Percentiles rank a stretch among this genome's conserved stretches.
Conservation (phyloP, 768 basidiomycete genomes). For the Xanthoconium purpureum region DNA sequence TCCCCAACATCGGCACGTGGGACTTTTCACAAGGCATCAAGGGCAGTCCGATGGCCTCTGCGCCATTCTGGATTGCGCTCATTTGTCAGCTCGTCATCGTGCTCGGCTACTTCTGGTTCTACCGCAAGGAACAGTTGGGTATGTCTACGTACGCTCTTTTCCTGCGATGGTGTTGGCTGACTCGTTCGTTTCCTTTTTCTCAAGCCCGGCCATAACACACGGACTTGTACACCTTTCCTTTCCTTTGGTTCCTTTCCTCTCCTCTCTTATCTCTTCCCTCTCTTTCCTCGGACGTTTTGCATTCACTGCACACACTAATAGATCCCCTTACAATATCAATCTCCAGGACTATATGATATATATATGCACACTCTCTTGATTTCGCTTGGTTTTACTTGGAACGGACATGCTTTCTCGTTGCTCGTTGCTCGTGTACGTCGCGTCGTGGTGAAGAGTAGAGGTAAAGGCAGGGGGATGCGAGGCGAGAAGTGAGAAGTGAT, state of each 20-base stretch:
- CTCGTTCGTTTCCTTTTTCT: no score
- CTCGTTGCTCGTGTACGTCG: not conserved
- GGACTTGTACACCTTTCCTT: not conserved
- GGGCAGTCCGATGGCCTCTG: conserved; percentile 78
- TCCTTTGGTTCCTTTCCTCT: not conserved
- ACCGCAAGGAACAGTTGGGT: conserved; percentile 91
- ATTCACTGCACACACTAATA: conserved; percentile 1
- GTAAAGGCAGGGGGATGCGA: not conserved
- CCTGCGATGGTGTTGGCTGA: no score
- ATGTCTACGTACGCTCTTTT: conserved; percentile 22
- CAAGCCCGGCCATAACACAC: conserved; percentile 12
- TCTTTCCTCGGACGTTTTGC: not conserved
- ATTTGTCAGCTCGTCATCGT: conserved; percentile 81
- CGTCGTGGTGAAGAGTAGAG: not conserved
- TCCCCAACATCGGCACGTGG: conserved; percentile 91
- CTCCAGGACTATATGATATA: not conserved
- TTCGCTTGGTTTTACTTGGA: not conserved
- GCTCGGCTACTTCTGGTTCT: conserved; percentile 94
- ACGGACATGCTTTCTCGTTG: not conserved
- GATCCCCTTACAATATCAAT: not conserved
- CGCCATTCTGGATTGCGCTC: conserved; percentile 87
- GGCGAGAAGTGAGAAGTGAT: no score
- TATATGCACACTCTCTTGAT: not conserved
- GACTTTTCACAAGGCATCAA: conserved; percentile 70
- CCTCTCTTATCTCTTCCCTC: not conserved